phyloP scores from a whole-genome alignment of 2,329 filamentous ascomycete species.

The Clonostachys chloroleuca region DNA sequence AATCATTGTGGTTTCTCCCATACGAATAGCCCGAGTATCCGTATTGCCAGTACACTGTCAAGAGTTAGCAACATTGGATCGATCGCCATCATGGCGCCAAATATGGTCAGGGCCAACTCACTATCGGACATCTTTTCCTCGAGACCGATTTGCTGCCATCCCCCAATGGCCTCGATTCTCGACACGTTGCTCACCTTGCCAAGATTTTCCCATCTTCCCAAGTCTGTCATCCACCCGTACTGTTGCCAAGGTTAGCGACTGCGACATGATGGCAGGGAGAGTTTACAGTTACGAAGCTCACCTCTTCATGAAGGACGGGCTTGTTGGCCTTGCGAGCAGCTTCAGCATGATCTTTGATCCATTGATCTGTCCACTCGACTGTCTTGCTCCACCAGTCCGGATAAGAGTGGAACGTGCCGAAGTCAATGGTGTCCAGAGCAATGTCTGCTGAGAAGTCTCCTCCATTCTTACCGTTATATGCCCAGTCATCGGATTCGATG shows the following conservation, averaged over 20 bases:
- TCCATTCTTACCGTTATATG: constrained; percentile 42
- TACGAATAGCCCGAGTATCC: constrained; percentile 46
- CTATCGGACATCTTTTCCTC: constrained; percentile 40
- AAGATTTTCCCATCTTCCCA: constrained; percentile 37
- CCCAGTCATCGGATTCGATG: constrained; percentile 30
- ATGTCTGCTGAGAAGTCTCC: constrained; percentile 49
- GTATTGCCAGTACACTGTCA: constrained; percentile 47
- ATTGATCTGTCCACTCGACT: constrained; percentile 44
- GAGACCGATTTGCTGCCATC: constrained; percentile 44
- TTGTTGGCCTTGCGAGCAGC: constrained; percentile 35
- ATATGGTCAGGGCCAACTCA: too few relatives aligned
- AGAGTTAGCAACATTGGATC: constrained; percentile 3
- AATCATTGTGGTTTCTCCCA: constrained; percentile 49
- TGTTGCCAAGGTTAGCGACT: too few relatives aligned
- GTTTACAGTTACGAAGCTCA: too few relatives aligned
- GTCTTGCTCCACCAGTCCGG: constrained; percentile 52
- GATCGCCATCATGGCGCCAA: too few relatives aligned
- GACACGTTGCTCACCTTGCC: constrained; percentile 35
- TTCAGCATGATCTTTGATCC: constrained; percentile 48
- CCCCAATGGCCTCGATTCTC: constrained; percentile 34
- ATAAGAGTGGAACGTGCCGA: constrained; percentile 51
- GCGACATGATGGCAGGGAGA: too few relatives aligned
- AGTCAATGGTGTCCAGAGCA: constrained; percentile 42
- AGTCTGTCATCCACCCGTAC: constrained; percentile 49
- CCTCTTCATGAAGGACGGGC: constrained; percentile 49